phyloP scores from a whole-genome alignment of 139 green algal genomes.

The Coccomyxa sp. region DNA sequence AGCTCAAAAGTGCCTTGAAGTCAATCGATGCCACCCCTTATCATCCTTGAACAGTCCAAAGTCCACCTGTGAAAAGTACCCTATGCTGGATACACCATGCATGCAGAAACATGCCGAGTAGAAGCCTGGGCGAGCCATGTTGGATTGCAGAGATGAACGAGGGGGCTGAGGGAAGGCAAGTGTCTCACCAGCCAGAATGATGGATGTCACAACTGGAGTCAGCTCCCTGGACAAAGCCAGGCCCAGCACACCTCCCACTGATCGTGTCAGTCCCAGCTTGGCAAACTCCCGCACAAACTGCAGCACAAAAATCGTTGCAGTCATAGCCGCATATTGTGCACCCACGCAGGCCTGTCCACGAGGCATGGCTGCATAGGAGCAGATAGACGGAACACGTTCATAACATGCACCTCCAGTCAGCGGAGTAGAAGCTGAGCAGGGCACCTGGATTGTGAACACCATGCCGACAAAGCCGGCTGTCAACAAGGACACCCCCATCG shows the following conservation, averaged over 20 bases:
- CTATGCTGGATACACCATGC: no score
- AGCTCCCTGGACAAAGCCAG: conserved; percentile 93
- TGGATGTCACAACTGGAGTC: conserved; percentile 94
- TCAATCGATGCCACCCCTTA: background rate
- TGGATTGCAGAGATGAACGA: no score
- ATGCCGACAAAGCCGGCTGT: conserved; percentile 97
- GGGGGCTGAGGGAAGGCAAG: no score
- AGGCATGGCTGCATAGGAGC: background rate
- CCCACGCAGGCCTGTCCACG: background rate
- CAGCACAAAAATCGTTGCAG: background rate
- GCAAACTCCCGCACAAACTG: conserved; percentile 95
- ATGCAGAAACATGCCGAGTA: no score
- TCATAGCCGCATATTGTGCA: background rate
- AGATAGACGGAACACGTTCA: background rate
- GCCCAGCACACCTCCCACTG: conserved; percentile 92
- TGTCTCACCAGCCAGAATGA: conserved; percentile 81
- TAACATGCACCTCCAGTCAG: no score
- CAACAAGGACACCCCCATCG: conserved; percentile 89
- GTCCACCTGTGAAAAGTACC: background rate
- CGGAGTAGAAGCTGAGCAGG: background rate
- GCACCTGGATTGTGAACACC: conserved; percentile 97
- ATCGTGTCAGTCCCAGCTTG: conserved; percentile 88
- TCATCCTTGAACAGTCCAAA: background rate
- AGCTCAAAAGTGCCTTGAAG: no score
- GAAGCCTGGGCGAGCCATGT: no score